These are phyloP conservation scores for Effrenium voratum DNA, from an alignment of 73 alveolate species.

Conservation along the genomic window DNA sequence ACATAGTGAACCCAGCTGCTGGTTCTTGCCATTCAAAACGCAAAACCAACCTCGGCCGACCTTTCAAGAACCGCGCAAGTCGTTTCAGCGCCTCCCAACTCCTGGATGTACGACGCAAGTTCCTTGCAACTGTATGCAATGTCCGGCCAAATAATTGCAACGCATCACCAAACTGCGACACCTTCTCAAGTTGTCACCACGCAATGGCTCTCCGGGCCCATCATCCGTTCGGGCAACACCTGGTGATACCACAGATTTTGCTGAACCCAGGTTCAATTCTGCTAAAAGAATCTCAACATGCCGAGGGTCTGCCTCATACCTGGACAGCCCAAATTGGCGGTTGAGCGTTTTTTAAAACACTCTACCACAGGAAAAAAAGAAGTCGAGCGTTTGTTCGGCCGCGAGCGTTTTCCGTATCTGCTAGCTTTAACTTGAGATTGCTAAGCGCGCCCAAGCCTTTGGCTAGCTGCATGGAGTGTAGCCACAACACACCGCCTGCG, in stretches of 20 bases:
- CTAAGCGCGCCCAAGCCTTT: too few relatives aligned
- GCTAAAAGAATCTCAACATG: background rate
- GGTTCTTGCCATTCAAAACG: background rate
- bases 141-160: background rate
- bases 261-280: background rate
- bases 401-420: too few relatives aligned
- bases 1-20: background rate
- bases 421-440: too few relatives aligned
- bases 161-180: background rate
- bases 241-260: background rate
- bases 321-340: too few relatives aligned
- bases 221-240: background rate
- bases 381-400: too few relatives aligned
- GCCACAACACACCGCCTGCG: too few relatives aligned
- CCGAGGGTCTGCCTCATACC: background rate
- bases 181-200: background rate
- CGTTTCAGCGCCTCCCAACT: background rate
- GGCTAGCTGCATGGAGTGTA: too few relatives aligned
- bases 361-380: too few relatives aligned
- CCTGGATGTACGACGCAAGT: background rate
- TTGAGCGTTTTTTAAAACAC: too few relatives aligned
- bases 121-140: background rate
- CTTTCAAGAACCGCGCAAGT: too few relatives aligned
- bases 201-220: background rate
- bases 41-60: background rate